Percentiles rank a stretch among this genome's conserved stretches.
phyloP scores from a whole-genome alignment of 495 filamentous ascomycete genomes.

The Xylaria longipes region DNA sequence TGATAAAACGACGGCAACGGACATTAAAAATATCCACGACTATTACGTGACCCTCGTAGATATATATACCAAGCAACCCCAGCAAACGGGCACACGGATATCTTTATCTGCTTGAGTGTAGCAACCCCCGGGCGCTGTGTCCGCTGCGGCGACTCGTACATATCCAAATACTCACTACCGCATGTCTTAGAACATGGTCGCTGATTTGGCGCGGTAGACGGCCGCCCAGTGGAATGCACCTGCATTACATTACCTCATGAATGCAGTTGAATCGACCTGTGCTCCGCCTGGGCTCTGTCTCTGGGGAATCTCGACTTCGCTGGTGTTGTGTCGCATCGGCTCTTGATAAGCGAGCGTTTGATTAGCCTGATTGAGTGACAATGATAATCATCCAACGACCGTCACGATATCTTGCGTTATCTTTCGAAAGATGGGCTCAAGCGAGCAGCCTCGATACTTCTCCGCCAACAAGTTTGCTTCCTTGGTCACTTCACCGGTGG shows the following conservation, averaged over 20 bases:
- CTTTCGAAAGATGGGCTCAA: conserved; percentile 72
- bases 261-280: not conserved
- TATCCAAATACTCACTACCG: not conserved
- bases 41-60: not conserved
- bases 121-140: not conserved
- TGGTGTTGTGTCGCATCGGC: conserved; percentile 1
- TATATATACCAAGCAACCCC: not conserved
- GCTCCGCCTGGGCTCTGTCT: conserved; percentile 18
- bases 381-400: conserved; percentile 47
- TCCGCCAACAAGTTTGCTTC: conserved; percentile 70
- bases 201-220: not conserved
- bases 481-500: conserved; percentile 42
- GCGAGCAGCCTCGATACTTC: conserved; percentile 79
- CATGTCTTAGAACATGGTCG: not conserved
- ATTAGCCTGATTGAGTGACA: conserved; percentile 39
- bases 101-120: not conserved
- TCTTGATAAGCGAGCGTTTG: conserved; percentile 21
- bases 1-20: not conserved
- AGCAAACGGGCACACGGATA: not conserved
- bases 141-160: not conserved
- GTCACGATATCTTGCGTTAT: conserved; percentile 65
- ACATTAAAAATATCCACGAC: not conserved
- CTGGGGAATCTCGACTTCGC: not conserved
- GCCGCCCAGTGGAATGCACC: not conserved
- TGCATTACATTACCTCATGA: conserved; percentile 23